These are phyloP conservation scores for Testicularia cyperi DNA, from an alignment of 1,284 basidiomycete genomes.

Conservation along the genomic window DNA sequence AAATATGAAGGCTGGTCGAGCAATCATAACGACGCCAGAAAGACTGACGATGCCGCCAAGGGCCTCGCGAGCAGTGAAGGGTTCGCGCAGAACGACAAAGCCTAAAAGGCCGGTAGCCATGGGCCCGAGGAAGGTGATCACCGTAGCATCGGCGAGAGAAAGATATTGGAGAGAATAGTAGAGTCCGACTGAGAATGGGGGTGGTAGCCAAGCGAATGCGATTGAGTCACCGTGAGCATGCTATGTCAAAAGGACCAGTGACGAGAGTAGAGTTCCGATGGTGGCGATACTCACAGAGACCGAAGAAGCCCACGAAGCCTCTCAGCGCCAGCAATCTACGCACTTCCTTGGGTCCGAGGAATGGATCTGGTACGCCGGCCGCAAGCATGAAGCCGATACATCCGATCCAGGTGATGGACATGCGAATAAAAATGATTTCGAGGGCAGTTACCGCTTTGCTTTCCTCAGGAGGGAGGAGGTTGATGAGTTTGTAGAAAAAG, in stretches of 20 bases:
- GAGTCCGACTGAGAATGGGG: slow-evolving; percentile 63
- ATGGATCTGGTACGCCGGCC: slow-evolving; percentile 68
- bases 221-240: no score
- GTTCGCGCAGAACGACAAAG: slow-evolving; percentile 70
- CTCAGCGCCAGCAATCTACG: slow-evolving; percentile 67
- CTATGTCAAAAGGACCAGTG: no score
- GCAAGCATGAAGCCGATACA: slow-evolving; percentile 49
- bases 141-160: slow-evolving; percentile 73
- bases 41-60: slow-evolving; percentile 70
- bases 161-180: slow-evolving; percentile 73
- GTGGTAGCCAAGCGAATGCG: no score
- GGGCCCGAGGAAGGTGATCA: slow-evolving; percentile 75
- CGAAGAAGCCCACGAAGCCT: slow-evolving; percentile 68
- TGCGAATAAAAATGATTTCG: slow-evolving; percentile 65
- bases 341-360: slow-evolving; percentile 71
- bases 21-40: slow-evolving; percentile 68
- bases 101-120: slow-evolving; percentile 71
- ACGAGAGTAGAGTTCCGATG: neutral
- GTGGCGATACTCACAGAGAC: slow-evolving; percentile 12
- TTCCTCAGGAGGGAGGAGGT: slow-evolving; percentile 64
- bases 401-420: slow-evolving; percentile 62
- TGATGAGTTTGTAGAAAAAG: slow-evolving; percentile 68
- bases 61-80: slow-evolving; percentile 67
- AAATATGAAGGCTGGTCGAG: slow-evolving; percentile 39
- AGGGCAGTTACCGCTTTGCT: slow-evolving; percentile 26